These are phyloP conservation scores for Yamadazyma membranifaciens DNA, from an alignment of 1,139 yeast species.

Conservation along the genomic window DNA sequence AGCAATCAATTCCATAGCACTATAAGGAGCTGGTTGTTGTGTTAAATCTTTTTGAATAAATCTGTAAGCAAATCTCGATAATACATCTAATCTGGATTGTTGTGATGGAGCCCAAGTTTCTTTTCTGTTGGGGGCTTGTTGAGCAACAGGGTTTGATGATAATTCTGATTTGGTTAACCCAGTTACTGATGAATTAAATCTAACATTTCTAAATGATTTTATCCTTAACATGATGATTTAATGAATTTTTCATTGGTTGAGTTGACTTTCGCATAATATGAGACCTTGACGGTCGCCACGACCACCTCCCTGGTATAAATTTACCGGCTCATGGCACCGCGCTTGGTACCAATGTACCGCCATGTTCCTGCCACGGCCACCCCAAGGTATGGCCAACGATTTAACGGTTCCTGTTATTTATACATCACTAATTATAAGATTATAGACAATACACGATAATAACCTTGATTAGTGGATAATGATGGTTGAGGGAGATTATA, in stretches of 20 bases:
- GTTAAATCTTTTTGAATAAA: constrained; percentile 70
- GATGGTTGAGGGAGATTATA: constrained; percentile 1
- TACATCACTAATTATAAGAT: too few species aligned
- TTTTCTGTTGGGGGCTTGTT: constrained; percentile 76
- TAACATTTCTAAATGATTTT: constrained; percentile 3
- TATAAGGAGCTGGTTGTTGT: constrained; percentile 74
- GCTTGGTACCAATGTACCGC: too few species aligned
- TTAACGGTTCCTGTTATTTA: too few species aligned
- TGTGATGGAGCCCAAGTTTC: constrained; percentile 74
- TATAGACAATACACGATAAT: too few species aligned
- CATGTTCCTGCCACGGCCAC: too few species aligned
- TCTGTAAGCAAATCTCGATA: constrained; percentile 55
- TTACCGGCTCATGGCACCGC: too few species aligned
- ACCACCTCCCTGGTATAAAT: too few species aligned
- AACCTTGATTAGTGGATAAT: neutral
- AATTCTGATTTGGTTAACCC: constrained; percentile 42
- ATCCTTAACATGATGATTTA: constrained; percentile 7
- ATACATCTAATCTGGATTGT: constrained; percentile 57
- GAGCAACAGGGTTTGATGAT: constrained; percentile 30
- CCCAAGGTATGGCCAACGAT: too few species aligned
- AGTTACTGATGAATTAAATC: constrained; percentile 18
- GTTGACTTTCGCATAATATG: neutral
- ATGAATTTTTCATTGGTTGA: constrained; percentile 6
- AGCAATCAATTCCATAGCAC: constrained; percentile 82
- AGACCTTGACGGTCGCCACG: too few species aligned